A percentile compares a stretch with the other conserved stretches of the same genome.
These are phyloP conservation scores for Allodekkera sacchari DNA, from an alignment of 805 yeast species.

Conservation along the genomic window DNA sequence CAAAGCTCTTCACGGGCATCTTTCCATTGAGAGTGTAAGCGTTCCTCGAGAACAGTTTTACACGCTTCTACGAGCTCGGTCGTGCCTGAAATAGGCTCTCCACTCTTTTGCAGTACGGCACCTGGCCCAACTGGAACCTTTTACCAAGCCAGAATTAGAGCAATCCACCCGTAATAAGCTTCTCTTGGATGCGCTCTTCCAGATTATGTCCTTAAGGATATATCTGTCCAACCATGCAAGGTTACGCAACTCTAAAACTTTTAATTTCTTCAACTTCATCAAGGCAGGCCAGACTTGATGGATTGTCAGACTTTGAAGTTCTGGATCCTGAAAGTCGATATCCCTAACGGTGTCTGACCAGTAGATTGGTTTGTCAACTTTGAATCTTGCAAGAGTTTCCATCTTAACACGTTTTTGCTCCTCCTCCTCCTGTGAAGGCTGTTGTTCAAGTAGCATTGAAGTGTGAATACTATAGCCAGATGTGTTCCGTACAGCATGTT, in stretches of 20 bases:
- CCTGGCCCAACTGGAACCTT: conserved; percentile 37
- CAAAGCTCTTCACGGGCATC: not conserved
- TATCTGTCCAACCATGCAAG: conserved; percentile 28
- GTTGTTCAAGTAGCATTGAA: conserved; percentile 25
- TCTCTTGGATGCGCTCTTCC: conserved; percentile 11
- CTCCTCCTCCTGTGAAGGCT: conserved; percentile 9
- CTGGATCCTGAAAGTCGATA: conserved; percentile 21
- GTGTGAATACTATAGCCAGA: conserved; percentile 9
- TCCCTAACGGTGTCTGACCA: conserved; percentile 26
- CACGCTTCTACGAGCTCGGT: conserved; percentile 3
- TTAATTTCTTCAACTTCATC: conserved; percentile 11
- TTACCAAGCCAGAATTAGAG: conserved; percentile 41
- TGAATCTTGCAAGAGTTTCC: conserved; percentile 6
- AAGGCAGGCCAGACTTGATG: conserved; percentile 30
- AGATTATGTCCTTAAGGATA: conserved; percentile 11
- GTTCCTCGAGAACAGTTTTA: conserved; percentile 1
- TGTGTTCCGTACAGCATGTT: not conserved
- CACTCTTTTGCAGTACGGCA: conserved; percentile 16
- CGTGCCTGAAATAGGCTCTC: conserved; percentile 14
- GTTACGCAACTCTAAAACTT: conserved; percentile 20
- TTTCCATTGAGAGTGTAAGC: not conserved
- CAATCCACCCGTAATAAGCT: conserved; percentile 28
- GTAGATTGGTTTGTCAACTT: conserved; percentile 14
- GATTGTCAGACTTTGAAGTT: conserved; percentile 33
- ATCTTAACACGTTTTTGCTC: conserved; percentile 15